Conservation (phyloP, 495 filamentous ascomycete genomes). For the Talaromyces thailandensis region DNA sequence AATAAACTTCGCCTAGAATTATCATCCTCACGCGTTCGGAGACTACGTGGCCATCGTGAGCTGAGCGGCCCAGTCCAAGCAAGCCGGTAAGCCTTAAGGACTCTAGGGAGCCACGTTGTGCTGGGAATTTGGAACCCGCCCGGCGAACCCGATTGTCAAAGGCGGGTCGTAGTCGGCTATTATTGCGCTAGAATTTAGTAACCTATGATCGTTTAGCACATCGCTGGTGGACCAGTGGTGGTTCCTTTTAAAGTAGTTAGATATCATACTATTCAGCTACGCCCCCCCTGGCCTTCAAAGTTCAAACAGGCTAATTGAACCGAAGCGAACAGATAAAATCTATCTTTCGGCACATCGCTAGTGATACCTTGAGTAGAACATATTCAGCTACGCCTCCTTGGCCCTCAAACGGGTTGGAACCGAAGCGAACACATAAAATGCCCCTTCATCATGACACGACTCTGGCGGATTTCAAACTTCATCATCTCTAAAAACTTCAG, state of each 20-base stretch:
- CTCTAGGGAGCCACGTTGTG: neutral
- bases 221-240: neutral
- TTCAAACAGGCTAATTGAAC: neutral
- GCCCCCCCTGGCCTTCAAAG: neutral
- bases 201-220: neutral
- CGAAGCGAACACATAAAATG: neutral
- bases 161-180: neutral
- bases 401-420: neutral
- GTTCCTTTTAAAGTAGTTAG: neutral
- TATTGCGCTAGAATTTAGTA: neutral
- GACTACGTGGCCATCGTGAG: neutral
- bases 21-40: neutral
- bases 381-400: neutral
- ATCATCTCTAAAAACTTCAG: neutral
- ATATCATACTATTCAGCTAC: neutral
- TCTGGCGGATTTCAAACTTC: neutral
- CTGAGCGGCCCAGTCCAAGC: neutral
- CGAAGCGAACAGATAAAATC: neutral
- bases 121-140: neutral
- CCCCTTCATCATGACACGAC: neutral
- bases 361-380: neutral
- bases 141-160: neutral
- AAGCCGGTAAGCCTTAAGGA: no score
- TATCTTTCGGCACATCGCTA: neutral
- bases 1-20: neutral